Percentiles rank a stretch among this genome's conserved stretches.
phyloP scores from a whole-genome alignment of 495 filamentous ascomycete genomes.

The Neurospora sp. region DNA sequence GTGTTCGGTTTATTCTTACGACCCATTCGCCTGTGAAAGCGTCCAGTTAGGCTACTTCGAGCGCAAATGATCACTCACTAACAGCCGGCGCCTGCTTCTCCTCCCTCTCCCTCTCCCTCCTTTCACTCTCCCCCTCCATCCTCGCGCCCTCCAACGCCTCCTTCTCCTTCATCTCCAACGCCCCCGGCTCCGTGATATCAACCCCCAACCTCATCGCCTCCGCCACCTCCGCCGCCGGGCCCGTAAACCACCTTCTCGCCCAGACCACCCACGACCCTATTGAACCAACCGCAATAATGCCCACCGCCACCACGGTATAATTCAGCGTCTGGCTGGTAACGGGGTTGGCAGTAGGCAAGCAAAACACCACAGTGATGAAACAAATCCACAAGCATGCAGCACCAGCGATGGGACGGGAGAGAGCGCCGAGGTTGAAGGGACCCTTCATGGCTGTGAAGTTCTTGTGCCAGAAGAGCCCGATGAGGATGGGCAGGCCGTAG shows the following conservation, averaged over 20 bases:
- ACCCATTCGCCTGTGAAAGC: too few species aligned
- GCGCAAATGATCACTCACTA: background rate
- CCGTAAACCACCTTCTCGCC: slow-evolving; percentile 49
- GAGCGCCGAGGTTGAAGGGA: slow-evolving; percentile 46
- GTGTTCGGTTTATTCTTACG: too few species aligned
- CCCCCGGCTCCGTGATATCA: slow-evolving; percentile 36
- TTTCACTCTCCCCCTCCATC: background rate
- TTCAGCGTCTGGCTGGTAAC: slow-evolving; percentile 49
- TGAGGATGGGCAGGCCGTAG: slow-evolving; percentile 56
- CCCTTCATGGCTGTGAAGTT: slow-evolving; percentile 37
- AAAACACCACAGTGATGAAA: slow-evolving; percentile 53
- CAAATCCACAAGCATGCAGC: slow-evolving; percentile 43
- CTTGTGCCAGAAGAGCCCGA: slow-evolving; percentile 37
- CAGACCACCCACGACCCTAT: slow-evolving; percentile 25
- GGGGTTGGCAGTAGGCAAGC: slow-evolving; percentile 48
- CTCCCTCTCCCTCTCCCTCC: background rate
- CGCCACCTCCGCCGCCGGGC: slow-evolving; percentile 42
- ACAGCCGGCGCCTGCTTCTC: background rate
- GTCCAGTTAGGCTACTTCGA: background rate
- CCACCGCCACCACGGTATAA: slow-evolving; percentile 54
- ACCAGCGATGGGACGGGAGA: slow-evolving; percentile 42
- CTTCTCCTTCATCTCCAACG: slow-evolving; percentile 33
- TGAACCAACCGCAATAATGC: slow-evolving; percentile 40
- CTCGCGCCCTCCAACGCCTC: background rate
- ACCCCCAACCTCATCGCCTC: slow-evolving; percentile 40